These are phyloP conservation scores for Chalciporus sp. DNA, from an alignment of 1,284 basidiomycete genomes.

Conservation along the genomic window DNA sequence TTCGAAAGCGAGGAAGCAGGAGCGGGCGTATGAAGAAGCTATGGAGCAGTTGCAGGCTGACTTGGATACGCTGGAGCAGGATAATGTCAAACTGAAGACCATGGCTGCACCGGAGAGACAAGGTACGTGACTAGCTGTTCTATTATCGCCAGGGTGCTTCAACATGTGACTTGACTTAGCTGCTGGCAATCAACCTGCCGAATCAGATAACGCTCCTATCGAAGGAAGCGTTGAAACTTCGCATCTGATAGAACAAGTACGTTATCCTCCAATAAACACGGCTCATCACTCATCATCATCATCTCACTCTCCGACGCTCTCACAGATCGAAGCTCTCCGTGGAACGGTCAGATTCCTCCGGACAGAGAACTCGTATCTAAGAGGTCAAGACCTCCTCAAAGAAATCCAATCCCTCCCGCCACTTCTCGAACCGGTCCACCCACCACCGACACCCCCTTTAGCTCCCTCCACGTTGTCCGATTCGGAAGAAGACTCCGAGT, in stretches of 20 bases:
- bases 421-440: constrained; percentile 51
- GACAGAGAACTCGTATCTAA: constrained; percentile 90
- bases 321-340: constrained; percentile 86
- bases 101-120: constrained; percentile 66
- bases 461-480: constrained; percentile 64
- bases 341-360: constrained; percentile 88
- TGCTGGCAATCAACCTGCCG: constrained; percentile 51
- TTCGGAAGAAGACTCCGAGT: constrained; percentile 62
- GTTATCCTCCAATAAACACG: constrained; percentile 16
- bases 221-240: constrained; percentile 85
- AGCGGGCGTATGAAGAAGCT: constrained; percentile 88
- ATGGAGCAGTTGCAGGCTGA: constrained; percentile 93
- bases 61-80: constrained; percentile 83
- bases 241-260: constrained; percentile 81
- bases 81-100: constrained; percentile 82
- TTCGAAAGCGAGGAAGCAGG: constrained; percentile 80
- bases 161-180: constrained; percentile 28
- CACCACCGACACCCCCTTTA: constrained; percentile 60
- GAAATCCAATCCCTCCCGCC: constrained; percentile 78
- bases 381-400: constrained; percentile 83
- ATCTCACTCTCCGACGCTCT: constrained; percentile 19
- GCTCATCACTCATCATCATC: not conserved
- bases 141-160: not conserved
- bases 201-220: constrained; percentile 63
- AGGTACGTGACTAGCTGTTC: constrained; percentile 43